Evolutionary conservation across 2,329 filamentous ascomycete genomes (phyloP), one percentile per base, ranked within the genome.

Genomic region (Camillea tinctor): DNA sequence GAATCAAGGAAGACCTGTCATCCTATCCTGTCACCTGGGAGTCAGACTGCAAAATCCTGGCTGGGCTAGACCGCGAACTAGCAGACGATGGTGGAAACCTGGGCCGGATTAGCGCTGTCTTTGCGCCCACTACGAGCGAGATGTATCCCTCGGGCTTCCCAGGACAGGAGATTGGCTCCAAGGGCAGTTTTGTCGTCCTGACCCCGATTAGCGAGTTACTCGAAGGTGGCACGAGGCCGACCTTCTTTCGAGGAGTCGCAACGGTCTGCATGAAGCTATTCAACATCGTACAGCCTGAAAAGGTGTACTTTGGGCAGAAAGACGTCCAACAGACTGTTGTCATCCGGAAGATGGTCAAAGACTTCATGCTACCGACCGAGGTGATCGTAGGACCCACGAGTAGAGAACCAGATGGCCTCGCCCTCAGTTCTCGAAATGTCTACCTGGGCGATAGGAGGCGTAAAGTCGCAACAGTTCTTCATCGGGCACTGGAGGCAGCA

Each of bases 261-360:
- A 99, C 95, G 1, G 90, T 99, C 1, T 97, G 93, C 79, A 95
- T 94, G 85, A 99, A 96, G 77, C 78, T 96, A 15, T 94, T 96
- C 78, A 93, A 93, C 71, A 91, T 93, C 57, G 88, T 92, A 52
- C 82, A 86, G 65, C 89, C 92, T 3, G 89, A 93, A 59, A 84
- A 84, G 51, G 91, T 92, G 4, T 95, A 95, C 77, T 97, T 99
- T 79, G 95, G 95, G 3, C 95, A 98, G 76, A 99, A 99, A 78
- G 95, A 99, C 74, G 87, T 97, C 20, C 95, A 99, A 80, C 95
- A 99, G 77, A 96, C 93, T 0, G 91, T 96, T 19, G 85, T 99
- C 11, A 91, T 99, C 70, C 88, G 86, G 70, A 87, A 90, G 51
- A 88, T 99, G 85, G 90, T 97, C 30, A 83, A 87, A 66, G 95